Base-by-base conservation (phyloP, 164 flowering plant species). In the Magnolia sinica region DNA sequence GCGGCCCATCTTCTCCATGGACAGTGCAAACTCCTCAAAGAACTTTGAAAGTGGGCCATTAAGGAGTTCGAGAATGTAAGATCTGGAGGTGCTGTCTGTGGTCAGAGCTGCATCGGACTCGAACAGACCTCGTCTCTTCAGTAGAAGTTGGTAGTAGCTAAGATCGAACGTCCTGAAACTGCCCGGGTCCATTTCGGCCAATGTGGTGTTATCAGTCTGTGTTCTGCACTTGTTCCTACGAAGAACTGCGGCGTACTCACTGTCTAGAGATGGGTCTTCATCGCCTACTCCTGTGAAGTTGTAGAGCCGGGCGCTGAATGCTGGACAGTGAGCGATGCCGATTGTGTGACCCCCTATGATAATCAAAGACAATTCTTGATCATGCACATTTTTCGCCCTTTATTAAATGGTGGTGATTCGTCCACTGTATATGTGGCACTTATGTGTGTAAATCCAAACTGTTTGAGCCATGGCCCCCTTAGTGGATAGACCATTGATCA, bases 151-250 rank as follows among this genome's bases (percentile, higher is more conserved):
- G 83, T 81, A 91, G 78, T 90, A 91, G 70, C 76, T 68, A 5
- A 66, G 73, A 71, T 91, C 96, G 27, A 90, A 90, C 2, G 88
- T 83, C 24, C 77, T 85, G 74, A 78, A 82, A 76, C 90, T 90
- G 13, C 93, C 92, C 4, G 95, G 95, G 73, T 89, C 94, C 92
- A 91, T 89, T 75, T 87, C 89, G 1, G 82, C 82, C 0, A 82
- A 37, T 10, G 88, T 87, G 1, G 78, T 86, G 8, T 22, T 70
- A 72, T 90, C 91, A 0, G 67, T 75, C 0, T 84, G 80, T 2
- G 81, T 76, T 31, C 66, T 84, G 82, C 92, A 91, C 70, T 82
- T 85, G 2, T 29, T 80, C 55, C 70, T 24, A 81, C 79, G 89
- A 61, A 89, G 78, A 4, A 76, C 55, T 5, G 73, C 65, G 0